These are phyloP conservation scores for Conringia planisiliqua DNA, from an alignment of 345 rosid genomes.

Conservation along the genomic window DNA sequence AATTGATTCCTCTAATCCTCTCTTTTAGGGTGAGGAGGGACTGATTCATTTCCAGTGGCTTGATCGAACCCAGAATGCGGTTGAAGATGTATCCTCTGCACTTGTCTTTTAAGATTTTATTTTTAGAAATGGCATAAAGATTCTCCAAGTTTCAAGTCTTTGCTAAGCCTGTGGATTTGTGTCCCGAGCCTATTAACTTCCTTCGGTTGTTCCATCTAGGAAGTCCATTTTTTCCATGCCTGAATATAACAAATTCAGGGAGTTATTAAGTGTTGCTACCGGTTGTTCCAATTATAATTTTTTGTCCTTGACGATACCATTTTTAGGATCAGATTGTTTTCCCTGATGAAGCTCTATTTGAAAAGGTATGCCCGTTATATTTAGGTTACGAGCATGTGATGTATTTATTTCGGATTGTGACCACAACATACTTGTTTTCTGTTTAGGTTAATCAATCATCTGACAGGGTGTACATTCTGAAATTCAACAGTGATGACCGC, in stretches of 20 bases:
- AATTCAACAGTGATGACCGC: conserved; percentile 82
- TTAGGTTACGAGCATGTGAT: conserved; percentile 1
- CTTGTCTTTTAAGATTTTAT: background rate
- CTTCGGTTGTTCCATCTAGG: background rate
- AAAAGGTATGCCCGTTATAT: conserved; percentile 54
- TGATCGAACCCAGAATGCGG: conserved; percentile 58
- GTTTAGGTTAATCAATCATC: conserved; percentile 81
- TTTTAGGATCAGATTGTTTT: conserved; percentile 87
- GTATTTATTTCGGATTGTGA: background rate
- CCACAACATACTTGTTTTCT: background rate
- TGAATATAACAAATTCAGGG: background rate
- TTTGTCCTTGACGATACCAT: conserved; percentile 51
- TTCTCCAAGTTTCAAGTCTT: background rate
- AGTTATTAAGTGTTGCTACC: background rate
- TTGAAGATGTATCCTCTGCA: conserved; percentile 85
- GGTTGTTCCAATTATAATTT: background rate
- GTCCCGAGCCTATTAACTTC: background rate
- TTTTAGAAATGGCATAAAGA: background rate
- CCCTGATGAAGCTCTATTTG: conserved; percentile 92
- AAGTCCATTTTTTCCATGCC: background rate
- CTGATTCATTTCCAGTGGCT: conserved; percentile 93
- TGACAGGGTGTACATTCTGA: conserved; percentile 82
- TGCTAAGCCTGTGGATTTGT: background rate
- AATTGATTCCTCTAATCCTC: background rate
- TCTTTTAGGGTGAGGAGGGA: conserved; percentile 80